Conservation (phyloP, 208 protist species). For the Wallacemonas sp. region DNA sequence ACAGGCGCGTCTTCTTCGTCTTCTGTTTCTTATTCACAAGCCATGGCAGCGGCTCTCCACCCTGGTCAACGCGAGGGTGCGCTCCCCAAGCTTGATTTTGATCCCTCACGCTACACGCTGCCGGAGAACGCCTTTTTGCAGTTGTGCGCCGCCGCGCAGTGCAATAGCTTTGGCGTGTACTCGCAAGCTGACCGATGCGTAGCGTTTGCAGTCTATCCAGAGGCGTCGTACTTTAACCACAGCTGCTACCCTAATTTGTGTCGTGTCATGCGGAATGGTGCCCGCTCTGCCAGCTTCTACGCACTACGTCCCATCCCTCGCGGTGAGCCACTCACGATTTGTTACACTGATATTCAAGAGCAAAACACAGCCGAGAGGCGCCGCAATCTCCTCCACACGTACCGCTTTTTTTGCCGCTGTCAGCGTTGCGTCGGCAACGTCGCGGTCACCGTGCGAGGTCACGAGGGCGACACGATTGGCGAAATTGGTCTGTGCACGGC, state of each 20-base stretch:
- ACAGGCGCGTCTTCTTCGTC: too few species aligned
- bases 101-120: slow-evolving; percentile 8
- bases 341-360: slow-evolving; percentile 74
- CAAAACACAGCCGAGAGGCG: slow-evolving; percentile 54
- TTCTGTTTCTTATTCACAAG: too few species aligned
- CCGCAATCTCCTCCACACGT: slow-evolving; percentile 45
- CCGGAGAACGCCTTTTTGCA: slow-evolving; percentile 47
- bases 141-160: slow-evolving; percentile 57
- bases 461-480: not conserved
- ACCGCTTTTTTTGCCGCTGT: slow-evolving; percentile 74
- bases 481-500: slow-evolving; percentile 33
- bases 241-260: slow-evolving; percentile 72
- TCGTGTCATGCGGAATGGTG: slow-evolving; percentile 55
- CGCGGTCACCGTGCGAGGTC: not conserved
- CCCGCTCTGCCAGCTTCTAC: slow-evolving; percentile 55
- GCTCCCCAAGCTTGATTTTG: not conserved
- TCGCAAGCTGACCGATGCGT: slow-evolving; percentile 40
- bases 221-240: slow-evolving; percentile 81
- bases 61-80: not conserved
- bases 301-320: slow-evolving; percentile 48
- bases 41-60: too few species aligned
- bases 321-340: slow-evolving; percentile 63
- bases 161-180: slow-evolving; percentile 73
- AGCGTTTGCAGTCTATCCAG: slow-evolving; percentile 57
- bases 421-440: slow-evolving; percentile 42